Conservation (phyloP, 768 basidiomycete species). For the Suillus subaureus region DNA sequence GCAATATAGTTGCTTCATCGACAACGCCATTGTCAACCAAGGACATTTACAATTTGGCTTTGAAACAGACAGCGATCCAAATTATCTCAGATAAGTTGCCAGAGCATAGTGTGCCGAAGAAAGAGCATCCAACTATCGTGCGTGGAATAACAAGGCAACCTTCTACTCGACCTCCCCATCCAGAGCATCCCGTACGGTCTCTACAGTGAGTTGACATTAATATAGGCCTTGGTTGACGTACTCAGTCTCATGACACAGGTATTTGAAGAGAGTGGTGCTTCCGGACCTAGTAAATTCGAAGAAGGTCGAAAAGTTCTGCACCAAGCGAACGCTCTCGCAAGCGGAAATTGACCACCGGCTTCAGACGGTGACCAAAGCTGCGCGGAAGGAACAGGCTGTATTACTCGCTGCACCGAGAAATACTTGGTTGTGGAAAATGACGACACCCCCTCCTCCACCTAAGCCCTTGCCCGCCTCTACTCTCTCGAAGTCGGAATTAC, state of each 20-base stretch:
- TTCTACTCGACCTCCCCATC: slow-evolving; percentile 37
- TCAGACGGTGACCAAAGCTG: slow-evolving; percentile 22
- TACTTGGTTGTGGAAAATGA: slow-evolving; percentile 45
- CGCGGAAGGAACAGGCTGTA: slow-evolving; percentile 20
- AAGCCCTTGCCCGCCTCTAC: slow-evolving; percentile 7
- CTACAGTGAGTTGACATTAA: slow-evolving; percentile 41
- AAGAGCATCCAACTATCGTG: neutral
- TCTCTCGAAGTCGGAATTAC: slow-evolving; percentile 26
- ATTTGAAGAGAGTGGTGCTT: slow-evolving; percentile 57
- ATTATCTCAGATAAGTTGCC: neutral
- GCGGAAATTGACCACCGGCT: slow-evolving; percentile 27
- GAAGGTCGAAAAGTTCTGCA: slow-evolving; percentile 46
- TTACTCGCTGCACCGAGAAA: slow-evolving; percentile 26
- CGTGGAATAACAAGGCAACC: neutral
- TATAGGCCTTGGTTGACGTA: neutral
- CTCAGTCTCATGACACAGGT: slow-evolving; percentile 37
- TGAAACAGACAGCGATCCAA: slow-evolving; percentile 16
- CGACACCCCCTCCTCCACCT: slow-evolving; percentile 1
- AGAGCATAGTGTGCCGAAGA: slow-evolving; percentile 12
- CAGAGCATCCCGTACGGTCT: slow-evolving; percentile 56
- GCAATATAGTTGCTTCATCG: slow-evolving; percentile 24
- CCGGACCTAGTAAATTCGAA: slow-evolving; percentile 44
- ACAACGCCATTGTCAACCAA: slow-evolving; percentile 28
- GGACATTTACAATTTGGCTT: slow-evolving; percentile 27
- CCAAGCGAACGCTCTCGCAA: slow-evolving; percentile 31